Base-by-base conservation (phyloP, 1,139 yeast genomes). In the Maudiozyma humilis region DNA sequence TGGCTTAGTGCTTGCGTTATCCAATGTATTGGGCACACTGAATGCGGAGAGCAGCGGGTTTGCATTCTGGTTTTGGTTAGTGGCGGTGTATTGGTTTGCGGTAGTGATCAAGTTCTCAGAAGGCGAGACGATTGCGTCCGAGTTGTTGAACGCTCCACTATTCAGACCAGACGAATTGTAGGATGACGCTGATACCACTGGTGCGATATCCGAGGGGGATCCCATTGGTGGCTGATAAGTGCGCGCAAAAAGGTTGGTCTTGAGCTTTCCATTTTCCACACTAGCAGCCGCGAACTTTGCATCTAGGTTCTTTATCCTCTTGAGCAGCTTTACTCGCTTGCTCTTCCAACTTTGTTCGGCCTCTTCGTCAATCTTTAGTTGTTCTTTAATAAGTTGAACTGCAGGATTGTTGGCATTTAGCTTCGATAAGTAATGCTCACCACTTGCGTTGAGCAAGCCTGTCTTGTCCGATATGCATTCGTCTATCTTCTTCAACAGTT, bases 341-440 rank as follows among this genome's bases (percentile, higher is more conserved):
- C 41, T 37, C 41, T 51, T 49, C 63, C 64, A 58, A 36, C 49
- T 50, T 8, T 44, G 40, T 29, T 59, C 60, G 18, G 51, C 44
- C 17, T 55, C 53, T n/a, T 52, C 48, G 36, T 60, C 63, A 27
- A 51, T 47, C 2, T 44, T 45, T 5, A 56, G n/a, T 45, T 60
- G 59, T 16, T 58, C 57, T 32, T 50, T 58, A 10, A 60, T 48
- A 13, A 55, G 25, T 32, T 50, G 51, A 2, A 49, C 54, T 12
- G 54, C 39, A 13, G 49, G 48, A 8, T 52, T 51, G 29, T 53
- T 52, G 6, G 48, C 47, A n/a, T 59, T 53, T 32, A 56, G 41
- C 38, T 50, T 50, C 4, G 51, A 45, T 20, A 58, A 42, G 27
- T 50, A 47, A 14, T 50, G 54, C 39, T 56, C 56, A 34, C 60